phyloP scores from a whole-genome alignment of 371 early-diverging fungal species.

The Mortierella sp. region DNA sequence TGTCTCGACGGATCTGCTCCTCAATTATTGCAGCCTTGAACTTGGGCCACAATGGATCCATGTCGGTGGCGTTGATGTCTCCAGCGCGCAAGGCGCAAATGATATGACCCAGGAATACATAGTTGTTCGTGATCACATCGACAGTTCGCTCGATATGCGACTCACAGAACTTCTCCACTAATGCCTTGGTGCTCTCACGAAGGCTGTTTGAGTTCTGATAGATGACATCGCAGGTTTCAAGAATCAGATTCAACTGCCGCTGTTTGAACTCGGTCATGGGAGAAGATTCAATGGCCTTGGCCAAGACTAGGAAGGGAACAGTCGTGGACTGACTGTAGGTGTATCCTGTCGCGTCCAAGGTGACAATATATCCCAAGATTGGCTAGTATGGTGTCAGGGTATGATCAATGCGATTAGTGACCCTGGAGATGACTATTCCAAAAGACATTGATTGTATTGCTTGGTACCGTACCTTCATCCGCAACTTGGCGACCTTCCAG shows the following conservation, averaged over 20 bases:
- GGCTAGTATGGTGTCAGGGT: slow-evolving; percentile 41
- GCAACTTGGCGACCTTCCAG: slow-evolving; percentile 54
- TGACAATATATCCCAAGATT: slow-evolving; percentile 55
- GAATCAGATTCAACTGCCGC: slow-evolving; percentile 49
- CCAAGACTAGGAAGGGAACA: slow-evolving; percentile 54
- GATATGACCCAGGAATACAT: slow-evolving; percentile 53
- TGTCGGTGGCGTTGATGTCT: slow-evolving; percentile 37
- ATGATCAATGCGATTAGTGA: no score
- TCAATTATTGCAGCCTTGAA: slow-evolving; percentile 41
- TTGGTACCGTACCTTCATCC: slow-evolving; percentile 46
- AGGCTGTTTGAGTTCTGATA: slow-evolving; percentile 39
- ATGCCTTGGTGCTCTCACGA: slow-evolving; percentile 38
- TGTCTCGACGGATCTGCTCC: slow-evolving; percentile 53
- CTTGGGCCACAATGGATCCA: slow-evolving; percentile 19
- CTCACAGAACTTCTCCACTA: slow-evolving; percentile 41
- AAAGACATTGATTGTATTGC: not conserved
- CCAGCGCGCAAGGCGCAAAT: slow-evolving; percentile 53
- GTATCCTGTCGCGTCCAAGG: slow-evolving; percentile 56
- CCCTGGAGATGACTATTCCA: no score
- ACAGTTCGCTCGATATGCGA: slow-evolving; percentile 49
- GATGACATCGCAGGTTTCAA: slow-evolving; percentile 56
- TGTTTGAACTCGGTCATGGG: slow-evolving; percentile 51
- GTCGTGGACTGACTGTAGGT: slow-evolving; percentile 54
- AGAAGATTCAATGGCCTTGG: slow-evolving; percentile 40
- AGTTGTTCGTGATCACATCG: slow-evolving; percentile 53